These are phyloP conservation scores for Yamadazyma membranifaciens DNA, from an alignment of 1,139 yeast genomes.

Conservation along the genomic window DNA sequence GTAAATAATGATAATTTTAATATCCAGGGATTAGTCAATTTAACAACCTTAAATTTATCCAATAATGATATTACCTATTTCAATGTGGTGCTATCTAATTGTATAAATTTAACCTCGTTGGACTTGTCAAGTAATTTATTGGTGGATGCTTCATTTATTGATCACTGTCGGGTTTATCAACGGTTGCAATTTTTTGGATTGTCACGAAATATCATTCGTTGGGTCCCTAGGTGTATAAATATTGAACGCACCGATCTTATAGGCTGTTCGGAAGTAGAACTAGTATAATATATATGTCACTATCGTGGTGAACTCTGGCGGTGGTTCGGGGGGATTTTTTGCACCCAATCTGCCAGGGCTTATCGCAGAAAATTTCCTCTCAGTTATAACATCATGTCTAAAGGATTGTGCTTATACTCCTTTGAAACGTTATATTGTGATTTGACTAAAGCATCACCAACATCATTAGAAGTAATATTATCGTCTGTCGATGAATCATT, in stretches of 20 bases:
- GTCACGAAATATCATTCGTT: conserved; percentile 1
- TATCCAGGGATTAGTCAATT: conserved; percentile 13
- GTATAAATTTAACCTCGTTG: conserved; percentile 13
- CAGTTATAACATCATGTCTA: conserved; percentile 21
- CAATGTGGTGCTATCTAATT: conserved; percentile 3
- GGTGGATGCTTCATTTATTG: conserved; percentile 2
- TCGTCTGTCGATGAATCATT: conserved; percentile 17
- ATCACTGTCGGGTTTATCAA: too few relatives aligned
- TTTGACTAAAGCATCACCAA: conserved; percentile 17
- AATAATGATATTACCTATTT: conserved; percentile 14
- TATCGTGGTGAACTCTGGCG: too few relatives aligned
- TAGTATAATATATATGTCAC: too few relatives aligned
- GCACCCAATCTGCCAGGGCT: too few relatives aligned
- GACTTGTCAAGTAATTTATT: conserved; percentile 26
- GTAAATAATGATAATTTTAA: conserved; percentile 13
- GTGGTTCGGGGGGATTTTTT: too few relatives aligned
- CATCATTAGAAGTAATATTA: conserved; percentile 19
- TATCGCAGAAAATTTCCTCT: too few relatives aligned
- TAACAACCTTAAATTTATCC: conserved; percentile 20
- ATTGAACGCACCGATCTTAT: too few relatives aligned
- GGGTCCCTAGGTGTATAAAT: neutral
- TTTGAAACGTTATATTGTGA: conserved; percentile 33
- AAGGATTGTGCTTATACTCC: conserved; percentile 39
- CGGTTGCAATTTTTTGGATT: conserved; percentile 1
- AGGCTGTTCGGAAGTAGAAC: too few relatives aligned